Conservation (phyloP, 2,329 filamentous ascomycete genomes). For the Penicillium sp. region DNA sequence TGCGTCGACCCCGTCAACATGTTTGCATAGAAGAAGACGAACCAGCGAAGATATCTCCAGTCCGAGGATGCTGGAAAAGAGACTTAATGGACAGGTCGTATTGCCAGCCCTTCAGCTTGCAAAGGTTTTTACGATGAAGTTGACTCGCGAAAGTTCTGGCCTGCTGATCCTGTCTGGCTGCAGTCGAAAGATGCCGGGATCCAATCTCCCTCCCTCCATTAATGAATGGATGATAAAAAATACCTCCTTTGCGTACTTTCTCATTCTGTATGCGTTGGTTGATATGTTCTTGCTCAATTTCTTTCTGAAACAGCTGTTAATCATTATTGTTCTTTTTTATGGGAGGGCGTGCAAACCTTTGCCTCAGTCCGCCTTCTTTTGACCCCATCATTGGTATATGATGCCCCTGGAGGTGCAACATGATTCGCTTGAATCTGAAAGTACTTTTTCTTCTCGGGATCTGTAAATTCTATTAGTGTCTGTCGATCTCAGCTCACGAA, state of each 20-base stretch:
- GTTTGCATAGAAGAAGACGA: neutral
- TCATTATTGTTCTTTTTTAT: neutral
- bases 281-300: slow-evolving; percentile 25
- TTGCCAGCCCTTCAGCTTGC: slow-evolving; percentile 31
- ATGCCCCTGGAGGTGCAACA: slow-evolving; percentile 50
- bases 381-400: slow-evolving; percentile 60
- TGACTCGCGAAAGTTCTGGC: slow-evolving; percentile 35
- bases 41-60: slow-evolving; percentile 35
- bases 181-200: slow-evolving; percentile 11
- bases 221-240: slow-evolving; percentile 31
- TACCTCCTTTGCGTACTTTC: slow-evolving; percentile 32
- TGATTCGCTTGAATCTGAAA: slow-evolving; percentile 63
- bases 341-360: slow-evolving; percentile 21
- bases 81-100: slow-evolving; percentile 29
- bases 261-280: slow-evolving; percentile 31
- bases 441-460: slow-evolving; percentile 61
- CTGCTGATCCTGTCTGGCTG: slow-evolving; percentile 26
- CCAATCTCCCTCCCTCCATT: slow-evolving; percentile 33
- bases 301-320: slow-evolving; percentile 24
- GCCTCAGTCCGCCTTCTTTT: slow-evolving; percentile 56
- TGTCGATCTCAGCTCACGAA: neutral
- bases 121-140: slow-evolving; percentile 29
- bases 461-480: slow-evolving; percentile 20
- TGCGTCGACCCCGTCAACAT: neutral
- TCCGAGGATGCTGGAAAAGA: slow-evolving; percentile 34